Conservation (phyloP, 2,329 filamentous ascomycete genomes). For the Alternaria burnsii region DNA sequence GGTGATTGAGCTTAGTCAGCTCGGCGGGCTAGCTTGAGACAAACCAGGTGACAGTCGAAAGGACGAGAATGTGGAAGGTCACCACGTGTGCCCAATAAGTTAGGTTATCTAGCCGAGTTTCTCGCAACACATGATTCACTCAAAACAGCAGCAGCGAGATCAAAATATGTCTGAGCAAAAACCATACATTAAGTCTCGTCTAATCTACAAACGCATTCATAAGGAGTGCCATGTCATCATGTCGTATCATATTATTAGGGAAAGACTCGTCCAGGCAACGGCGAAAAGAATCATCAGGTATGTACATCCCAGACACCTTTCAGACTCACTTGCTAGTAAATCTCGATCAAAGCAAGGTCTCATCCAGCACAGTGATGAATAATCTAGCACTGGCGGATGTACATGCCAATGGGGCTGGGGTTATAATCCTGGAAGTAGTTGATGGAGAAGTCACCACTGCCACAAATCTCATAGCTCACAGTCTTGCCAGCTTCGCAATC, state of each 20-base stretch:
- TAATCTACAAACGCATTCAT: constrained; percentile 1
- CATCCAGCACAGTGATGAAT: background rate
- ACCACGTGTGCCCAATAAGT: background rate
- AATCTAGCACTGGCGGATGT: constrained; percentile 37
- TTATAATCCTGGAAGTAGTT: constrained; percentile 73
- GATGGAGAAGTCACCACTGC: constrained; percentile 59
- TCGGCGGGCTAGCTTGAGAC: background rate
- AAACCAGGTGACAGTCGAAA: background rate
- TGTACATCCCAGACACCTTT: background rate
- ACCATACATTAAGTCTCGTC: background rate
- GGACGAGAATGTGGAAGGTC: background rate
- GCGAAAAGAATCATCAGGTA: background rate
- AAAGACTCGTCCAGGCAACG: background rate
- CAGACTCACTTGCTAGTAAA: constrained; percentile 4
- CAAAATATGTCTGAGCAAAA: background rate
- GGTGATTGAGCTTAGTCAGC: no score
- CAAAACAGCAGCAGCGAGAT: rapidly evolving
- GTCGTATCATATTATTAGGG: background rate
- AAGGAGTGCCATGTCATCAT: constrained; percentile 7
- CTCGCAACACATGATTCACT: background rate
- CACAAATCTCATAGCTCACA: constrained; percentile 62
- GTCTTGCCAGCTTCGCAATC: constrained; percentile 63
- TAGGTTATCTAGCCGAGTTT: background rate
- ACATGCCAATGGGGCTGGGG: constrained; percentile 54
- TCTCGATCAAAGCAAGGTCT: background rate